These are phyloP conservation scores for Tolypocladium tropicale DNA, from an alignment of 2,329 filamentous ascomycete species.

Conservation along the genomic window DNA sequence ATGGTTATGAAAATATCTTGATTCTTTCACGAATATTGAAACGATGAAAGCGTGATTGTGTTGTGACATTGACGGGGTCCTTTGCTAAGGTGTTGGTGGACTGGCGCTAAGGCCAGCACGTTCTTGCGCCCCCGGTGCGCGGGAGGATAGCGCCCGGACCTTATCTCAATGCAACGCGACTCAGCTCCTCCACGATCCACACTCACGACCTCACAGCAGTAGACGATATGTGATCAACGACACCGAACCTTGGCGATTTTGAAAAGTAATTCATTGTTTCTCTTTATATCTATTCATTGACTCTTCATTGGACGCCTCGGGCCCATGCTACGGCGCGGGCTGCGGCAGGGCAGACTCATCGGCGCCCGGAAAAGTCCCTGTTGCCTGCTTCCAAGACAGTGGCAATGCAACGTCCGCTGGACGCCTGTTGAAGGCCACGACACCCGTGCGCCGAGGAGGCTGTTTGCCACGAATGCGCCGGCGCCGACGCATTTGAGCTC, in stretches of 20 bases:
- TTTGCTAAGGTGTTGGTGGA: background rate
- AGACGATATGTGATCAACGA: background rate
- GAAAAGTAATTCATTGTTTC: background rate
- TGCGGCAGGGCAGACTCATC: slow-evolving; percentile 1
- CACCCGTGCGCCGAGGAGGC: background rate
- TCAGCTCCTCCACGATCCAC: background rate
- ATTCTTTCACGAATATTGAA: background rate
- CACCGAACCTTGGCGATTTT: background rate
- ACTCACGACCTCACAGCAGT: background rate
- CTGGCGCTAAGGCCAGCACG: background rate
- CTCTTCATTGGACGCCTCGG: background rate
- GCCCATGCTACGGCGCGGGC: slow-evolving; percentile 5
- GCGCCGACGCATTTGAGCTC: background rate
- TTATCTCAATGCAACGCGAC: background rate
- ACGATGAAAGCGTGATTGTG: background rate
- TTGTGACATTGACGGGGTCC: background rate
- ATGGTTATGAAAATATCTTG: background rate
- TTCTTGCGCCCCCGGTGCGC: background rate
- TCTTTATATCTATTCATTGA: background rate
- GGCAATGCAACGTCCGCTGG: background rate
- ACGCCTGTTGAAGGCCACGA: background rate
- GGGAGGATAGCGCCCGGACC: too few relatives aligned
- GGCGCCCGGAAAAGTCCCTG: background rate
- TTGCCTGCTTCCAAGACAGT: background rate
- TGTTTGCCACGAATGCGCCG: background rate